Evolutionary conservation across 352 stramenopile species (phyloP), one percentile per base, ranked within the genome.

Genomic region (Saprolegnia parasitica): DNA sequence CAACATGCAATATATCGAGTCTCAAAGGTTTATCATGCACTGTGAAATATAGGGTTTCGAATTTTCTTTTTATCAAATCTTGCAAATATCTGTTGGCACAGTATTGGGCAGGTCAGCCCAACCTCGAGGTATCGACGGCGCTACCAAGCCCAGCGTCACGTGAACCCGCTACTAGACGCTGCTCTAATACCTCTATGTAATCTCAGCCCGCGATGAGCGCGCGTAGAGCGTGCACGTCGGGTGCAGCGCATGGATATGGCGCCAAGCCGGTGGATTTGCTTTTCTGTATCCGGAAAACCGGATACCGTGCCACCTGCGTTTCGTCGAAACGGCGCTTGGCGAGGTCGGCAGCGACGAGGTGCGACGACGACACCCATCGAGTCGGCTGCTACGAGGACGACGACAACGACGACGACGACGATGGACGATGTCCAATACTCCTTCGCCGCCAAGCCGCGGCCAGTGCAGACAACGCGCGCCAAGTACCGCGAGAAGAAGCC

Each of bases 371-470:
- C 29, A 5, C 29, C 29, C 29, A 35, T 29, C 32, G 8, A 5
- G 35, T 1, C 40, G 18, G 45, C 40, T 10, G 20, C 13, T 16
- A 8, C 26, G 58, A 37, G 23, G 24, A 32, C 0, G 18, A 37
- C 15, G 15, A 32, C 21, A 15, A 42, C 11, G 32, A 5, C 32
- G 15, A 46, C n/a, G 10, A 13, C 13, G 13, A n/a, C 6, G 4
- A 70, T 70, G 63, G 79, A 86, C 35, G 79, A 90, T 63, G 68
- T 89, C 74, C 80, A 81, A 65, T 91, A 93, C 73, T 91, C 83
- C 72, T 91, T 91, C 72, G 76, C 79, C 71, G 79, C 83, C 71
- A 93, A 91, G 74, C 84, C 84, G 11, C 79, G 83, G 1, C 75
- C 84, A 2, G 83, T 93, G 67, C 81, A 88, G 72, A 89, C 74